Evolutionary conservation across 192 early-diverging fungal genomes (phyloP).

Genomic region (Coemansia sp.): DNA sequence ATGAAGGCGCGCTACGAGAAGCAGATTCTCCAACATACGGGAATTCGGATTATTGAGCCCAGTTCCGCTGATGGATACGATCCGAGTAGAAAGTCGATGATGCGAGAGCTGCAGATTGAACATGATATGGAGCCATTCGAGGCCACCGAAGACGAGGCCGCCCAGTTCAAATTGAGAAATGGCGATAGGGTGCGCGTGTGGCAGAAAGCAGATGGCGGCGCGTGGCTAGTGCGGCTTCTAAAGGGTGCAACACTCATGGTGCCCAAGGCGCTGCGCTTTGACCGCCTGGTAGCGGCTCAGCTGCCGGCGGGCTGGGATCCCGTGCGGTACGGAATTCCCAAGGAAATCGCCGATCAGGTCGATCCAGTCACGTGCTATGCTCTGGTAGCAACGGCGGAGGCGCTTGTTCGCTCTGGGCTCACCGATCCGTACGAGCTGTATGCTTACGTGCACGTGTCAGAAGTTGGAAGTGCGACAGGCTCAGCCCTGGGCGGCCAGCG

Average conservation of each 20-base stretch:
- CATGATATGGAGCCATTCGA: slow-evolving; percentile 89
- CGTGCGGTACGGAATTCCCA: slow-evolving; percentile 86
- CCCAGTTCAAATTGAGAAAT: slow-evolving; percentile 82
- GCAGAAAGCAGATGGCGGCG: slow-evolving; percentile 38
- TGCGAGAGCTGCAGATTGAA: slow-evolving; percentile 88
- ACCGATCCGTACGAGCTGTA: slow-evolving; percentile 98
- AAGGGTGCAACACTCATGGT: slow-evolving; percentile 87
- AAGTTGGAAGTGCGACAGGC: slow-evolving; percentile 88
- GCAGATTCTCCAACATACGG: slow-evolving; percentile 85
- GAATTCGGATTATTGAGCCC: slow-evolving; percentile 93
- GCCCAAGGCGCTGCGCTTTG: slow-evolving; percentile 91
- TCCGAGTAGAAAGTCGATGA: slow-evolving; percentile 76
- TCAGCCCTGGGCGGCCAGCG: slow-evolving; percentile 85
- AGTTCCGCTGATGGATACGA: slow-evolving; percentile 87
- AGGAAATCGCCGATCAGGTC: slow-evolving; percentile 85
- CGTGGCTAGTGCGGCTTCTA: slow-evolving; percentile 75
- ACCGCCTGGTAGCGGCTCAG: slow-evolving; percentile 86
- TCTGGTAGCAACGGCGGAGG: slow-evolving; percentile 89
- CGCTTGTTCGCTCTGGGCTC: slow-evolving; percentile 84
- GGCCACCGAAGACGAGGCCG: slow-evolving; percentile 82
- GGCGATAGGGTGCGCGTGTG: slow-evolving; percentile 69
- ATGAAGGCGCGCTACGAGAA: slow-evolving; percentile 92
- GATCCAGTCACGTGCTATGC: slow-evolving; percentile 89
- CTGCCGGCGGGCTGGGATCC: slow-evolving; percentile 94
- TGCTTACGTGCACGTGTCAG: slow-evolving; percentile 89